Percentiles rank a stretch among this genome's conserved stretches.
These are phyloP conservation scores for Pneumocystis oryctolagi DNA, from an alignment of 1,139 yeast species.

Conservation along the genomic window DNA sequence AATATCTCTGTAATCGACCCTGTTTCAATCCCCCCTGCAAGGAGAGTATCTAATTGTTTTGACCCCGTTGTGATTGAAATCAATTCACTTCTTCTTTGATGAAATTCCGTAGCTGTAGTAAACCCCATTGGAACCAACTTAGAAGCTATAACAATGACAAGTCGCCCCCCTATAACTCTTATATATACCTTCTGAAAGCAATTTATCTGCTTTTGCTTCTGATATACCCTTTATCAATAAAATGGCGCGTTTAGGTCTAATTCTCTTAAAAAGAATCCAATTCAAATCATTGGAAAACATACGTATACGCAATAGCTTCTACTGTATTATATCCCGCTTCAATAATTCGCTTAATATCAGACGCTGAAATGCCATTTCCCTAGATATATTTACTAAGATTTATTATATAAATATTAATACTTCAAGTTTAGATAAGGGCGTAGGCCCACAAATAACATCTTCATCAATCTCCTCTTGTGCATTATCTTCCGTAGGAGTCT, in stretches of 20 bases:
- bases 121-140: constrained; percentile 89
- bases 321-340: constrained; percentile 82
- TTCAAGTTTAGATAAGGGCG: constrained; percentile 16
- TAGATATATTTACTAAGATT: constrained; percentile 20
- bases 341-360: constrained; percentile 65
- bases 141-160: constrained; percentile 34
- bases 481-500: not conserved
- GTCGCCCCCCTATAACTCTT: not conserved
- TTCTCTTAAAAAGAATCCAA: not conserved
- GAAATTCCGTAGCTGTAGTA: constrained; percentile 93
- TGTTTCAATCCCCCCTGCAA: constrained; percentile 96
- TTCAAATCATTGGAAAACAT: constrained; percentile 7
- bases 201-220: constrained; percentile 85
- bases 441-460: constrained; percentile 15
- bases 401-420: constrained; percentile 2
- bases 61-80: constrained; percentile 93
- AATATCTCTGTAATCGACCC: constrained; percentile 93
- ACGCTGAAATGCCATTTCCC: constrained; percentile 74
- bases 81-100: constrained; percentile 73
- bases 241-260: constrained; percentile 51
- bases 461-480: constrained; percentile 5
- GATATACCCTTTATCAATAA: constrained; percentile 78
- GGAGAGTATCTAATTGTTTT: constrained; percentile 74
- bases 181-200: constrained; percentile 40
- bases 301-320: constrained; percentile 78